These are phyloP conservation scores for Russula sp. DNA, from an alignment of 768 basidiomycete genomes.

Conservation along the genomic window DNA sequence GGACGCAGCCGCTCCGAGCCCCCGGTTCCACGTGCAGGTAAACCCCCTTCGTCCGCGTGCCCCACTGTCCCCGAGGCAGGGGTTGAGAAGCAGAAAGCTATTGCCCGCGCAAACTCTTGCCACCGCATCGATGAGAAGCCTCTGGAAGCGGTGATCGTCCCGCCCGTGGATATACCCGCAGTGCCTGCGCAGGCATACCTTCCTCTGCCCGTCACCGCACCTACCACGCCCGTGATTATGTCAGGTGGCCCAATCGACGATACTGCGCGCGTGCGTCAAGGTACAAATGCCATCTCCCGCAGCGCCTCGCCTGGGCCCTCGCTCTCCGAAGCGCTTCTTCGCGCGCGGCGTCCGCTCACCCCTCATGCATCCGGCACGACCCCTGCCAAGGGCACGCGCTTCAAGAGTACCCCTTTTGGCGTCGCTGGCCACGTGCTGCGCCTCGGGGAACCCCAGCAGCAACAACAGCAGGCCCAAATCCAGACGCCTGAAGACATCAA, in stretches of 20 bases:
- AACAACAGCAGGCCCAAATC: slow-evolving; percentile 22
- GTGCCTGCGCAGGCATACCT: slow-evolving; percentile 7
- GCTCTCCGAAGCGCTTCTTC: slow-evolving; percentile 64
- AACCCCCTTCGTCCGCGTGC: background rate
- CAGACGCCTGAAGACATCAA: background rate
- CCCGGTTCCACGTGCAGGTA: slow-evolving; percentile 18
- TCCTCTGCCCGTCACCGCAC: background rate
- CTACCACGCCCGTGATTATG: background rate
- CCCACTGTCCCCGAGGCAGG: background rate
- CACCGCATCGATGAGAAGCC: background rate
- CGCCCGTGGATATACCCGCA: slow-evolving; percentile 3
- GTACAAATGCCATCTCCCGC: slow-evolving; percentile 26
- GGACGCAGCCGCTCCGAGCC: slow-evolving; percentile 23
- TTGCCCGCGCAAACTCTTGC: background rate
- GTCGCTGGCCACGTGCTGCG: slow-evolving; percentile 44
- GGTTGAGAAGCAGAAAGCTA: slow-evolving; percentile 11
- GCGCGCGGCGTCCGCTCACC: slow-evolving; percentile 46
- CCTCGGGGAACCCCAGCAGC: slow-evolving; percentile 11
- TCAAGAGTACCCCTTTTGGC: slow-evolving; percentile 70
- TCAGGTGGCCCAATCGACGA: background rate
- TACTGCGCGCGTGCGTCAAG: slow-evolving; percentile 12
- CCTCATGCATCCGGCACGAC: slow-evolving; percentile 24
- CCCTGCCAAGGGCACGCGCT: slow-evolving; percentile 46
- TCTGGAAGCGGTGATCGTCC: background rate
- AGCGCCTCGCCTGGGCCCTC: slow-evolving; percentile 48